phyloP scores from a whole-genome alignment of 2,329 filamentous ascomycete species.

The Teratosphaeria viscida region DNA sequence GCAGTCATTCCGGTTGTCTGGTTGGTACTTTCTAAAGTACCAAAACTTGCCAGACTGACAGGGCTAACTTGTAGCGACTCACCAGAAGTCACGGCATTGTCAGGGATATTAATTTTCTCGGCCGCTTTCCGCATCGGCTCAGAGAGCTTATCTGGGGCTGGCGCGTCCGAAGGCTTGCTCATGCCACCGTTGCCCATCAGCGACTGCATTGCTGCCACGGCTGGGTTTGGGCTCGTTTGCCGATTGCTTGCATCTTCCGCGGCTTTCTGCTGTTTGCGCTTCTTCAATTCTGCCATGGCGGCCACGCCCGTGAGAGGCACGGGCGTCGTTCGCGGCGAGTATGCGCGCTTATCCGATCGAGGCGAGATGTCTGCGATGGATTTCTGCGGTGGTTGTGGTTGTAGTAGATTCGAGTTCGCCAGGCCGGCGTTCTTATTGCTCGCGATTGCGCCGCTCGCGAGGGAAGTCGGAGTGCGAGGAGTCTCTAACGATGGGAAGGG shows the following conservation, averaged over 20 bases:
- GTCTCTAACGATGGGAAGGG: slow-evolving; percentile 29
- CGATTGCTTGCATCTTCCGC: slow-evolving; percentile 19
- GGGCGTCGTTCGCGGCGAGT: slow-evolving; percentile 25
- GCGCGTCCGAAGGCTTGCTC: slow-evolving; percentile 35
- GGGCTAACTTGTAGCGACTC: slow-evolving; percentile 43
- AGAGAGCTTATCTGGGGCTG: slow-evolving; percentile 34
- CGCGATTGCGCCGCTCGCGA: slow-evolving; percentile 18
- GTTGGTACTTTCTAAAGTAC: slow-evolving; percentile 38
- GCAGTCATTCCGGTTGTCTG: slow-evolving; percentile 30
- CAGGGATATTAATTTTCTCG: slow-evolving; percentile 41
- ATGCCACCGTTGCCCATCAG: slow-evolving; percentile 35
- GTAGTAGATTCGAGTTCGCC: slow-evolving; percentile 16
- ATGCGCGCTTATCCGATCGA: slow-evolving; percentile 29
- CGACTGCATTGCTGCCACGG: slow-evolving; percentile 32
- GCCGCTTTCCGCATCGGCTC: slow-evolving; percentile 38
- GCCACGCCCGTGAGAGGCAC: slow-evolving; percentile 35
- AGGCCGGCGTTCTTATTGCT: slow-evolving; percentile 9
- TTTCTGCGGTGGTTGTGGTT: slow-evolving; percentile 14
- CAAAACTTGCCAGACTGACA: slow-evolving; percentile 44
- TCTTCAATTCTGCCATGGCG: slow-evolving; percentile 39
- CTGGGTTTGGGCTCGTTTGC: slow-evolving; percentile 41
- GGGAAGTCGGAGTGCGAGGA: slow-evolving; percentile 31
- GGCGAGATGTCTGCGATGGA: slow-evolving; percentile 24
- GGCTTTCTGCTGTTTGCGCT: slow-evolving; percentile 30
- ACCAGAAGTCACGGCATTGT: slow-evolving; percentile 18